Conservation (phyloP, 1,139 yeast genomes). For the Lodderomyces parapsilosis region DNA sequence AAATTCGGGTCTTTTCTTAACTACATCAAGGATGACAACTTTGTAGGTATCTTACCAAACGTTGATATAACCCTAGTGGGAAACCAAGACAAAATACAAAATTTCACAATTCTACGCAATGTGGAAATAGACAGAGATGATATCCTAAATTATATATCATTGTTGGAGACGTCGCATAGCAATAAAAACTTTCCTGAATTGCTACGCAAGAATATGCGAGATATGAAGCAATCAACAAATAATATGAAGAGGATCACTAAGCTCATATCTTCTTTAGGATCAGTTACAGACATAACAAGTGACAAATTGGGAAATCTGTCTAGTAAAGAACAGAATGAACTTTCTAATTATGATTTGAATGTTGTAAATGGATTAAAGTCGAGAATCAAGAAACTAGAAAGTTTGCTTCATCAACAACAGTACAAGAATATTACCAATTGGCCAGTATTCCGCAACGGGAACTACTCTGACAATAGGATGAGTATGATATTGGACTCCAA, state of each 20-base stretch:
- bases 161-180: constrained; percentile 22
- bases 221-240: constrained; percentile 39
- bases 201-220: constrained; percentile 48
- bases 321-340: constrained; percentile 18
- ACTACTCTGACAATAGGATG: constrained; percentile 16
- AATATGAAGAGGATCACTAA: constrained; percentile 40
- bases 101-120: constrained; percentile 24
- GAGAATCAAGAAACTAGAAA: constrained; percentile 64
- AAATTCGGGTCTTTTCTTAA: constrained; percentile 53
- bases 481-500: constrained; percentile 21
- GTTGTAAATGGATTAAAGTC: constrained; percentile 55
- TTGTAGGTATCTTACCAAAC: constrained; percentile 26
- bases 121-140: constrained; percentile 40
- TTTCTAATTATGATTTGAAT: constrained; percentile 30
- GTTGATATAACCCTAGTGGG: constrained; percentile 42
- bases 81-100: constrained; percentile 14
- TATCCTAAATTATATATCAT: constrained; percentile 33
- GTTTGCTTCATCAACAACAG: constrained; percentile 63
- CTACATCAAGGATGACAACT: constrained; percentile 17
- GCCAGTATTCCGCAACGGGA: constrained; percentile 39
- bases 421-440: constrained; percentile 57
- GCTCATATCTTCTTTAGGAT: constrained; percentile 33
- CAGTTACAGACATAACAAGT: constrained; percentile 19
- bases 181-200: constrained; percentile 34
- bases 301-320: constrained; percentile 21